phyloP scores from a whole-genome alignment of 768 basidiomycete species.

The Suillus fuscotomentosus region DNA sequence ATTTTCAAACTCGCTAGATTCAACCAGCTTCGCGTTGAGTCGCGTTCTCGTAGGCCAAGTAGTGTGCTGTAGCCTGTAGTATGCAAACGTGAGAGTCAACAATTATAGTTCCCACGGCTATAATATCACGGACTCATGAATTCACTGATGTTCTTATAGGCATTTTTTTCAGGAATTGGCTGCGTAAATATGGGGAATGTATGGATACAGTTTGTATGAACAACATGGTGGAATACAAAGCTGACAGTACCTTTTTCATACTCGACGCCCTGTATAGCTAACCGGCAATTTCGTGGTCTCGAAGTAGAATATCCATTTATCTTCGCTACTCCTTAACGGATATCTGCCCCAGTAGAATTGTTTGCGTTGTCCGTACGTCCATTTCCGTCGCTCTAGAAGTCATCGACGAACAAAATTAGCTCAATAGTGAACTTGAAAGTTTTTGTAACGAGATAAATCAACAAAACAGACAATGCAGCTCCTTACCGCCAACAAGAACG shows the following conservation, averaged over 20 bases:
- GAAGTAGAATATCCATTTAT: constrained; percentile 2
- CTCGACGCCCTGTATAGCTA: background rate
- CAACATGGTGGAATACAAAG: background rate
- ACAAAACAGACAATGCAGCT: background rate
- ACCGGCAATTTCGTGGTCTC: background rate
- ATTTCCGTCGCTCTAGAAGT: background rate
- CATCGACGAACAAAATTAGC: background rate
- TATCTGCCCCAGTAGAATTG: constrained; percentile 2
- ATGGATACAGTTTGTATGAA: background rate
- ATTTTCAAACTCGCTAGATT: background rate
- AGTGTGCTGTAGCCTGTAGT: background rate
- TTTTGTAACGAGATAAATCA: too few species aligned
- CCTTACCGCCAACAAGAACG: background rate
- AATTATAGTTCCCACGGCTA: too few species aligned
- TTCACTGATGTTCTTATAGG: too few species aligned
- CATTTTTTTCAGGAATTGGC: too few species aligned
- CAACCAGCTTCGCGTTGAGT: background rate
- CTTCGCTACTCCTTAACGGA: background rate
- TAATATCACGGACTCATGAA: too few species aligned
- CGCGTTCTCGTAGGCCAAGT: background rate
- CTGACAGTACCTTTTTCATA: background rate
- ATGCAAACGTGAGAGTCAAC: background rate
- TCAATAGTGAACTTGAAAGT: background rate
- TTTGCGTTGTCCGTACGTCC: background rate
- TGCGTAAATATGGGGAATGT: background rate